Conservation (phyloP, 345 rosid genomes). For the Salix purpurea region DNA sequence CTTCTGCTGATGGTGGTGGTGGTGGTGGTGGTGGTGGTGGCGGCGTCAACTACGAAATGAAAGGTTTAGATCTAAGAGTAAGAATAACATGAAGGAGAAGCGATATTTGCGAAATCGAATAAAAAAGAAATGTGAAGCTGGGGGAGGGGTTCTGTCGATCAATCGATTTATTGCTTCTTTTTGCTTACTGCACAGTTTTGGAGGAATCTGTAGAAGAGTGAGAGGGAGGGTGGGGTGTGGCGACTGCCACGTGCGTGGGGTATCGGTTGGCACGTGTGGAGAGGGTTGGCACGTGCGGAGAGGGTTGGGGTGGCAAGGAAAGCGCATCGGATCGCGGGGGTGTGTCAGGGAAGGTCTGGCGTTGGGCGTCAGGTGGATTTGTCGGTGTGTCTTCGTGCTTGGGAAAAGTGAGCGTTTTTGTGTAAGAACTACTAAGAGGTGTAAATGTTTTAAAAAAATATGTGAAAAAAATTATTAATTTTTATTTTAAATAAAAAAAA, state of each 20-base stretch:
- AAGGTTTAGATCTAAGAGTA: not conserved
- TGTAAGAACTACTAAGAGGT: too few species aligned
- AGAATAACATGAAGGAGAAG: not conserved
- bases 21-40: too few species aligned
- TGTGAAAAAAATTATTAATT: too few species aligned
- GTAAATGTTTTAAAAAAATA: too few species aligned
- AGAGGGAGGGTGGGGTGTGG: not conserved
- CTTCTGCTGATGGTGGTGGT: not conserved
- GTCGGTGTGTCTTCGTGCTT: slow-evolving; percentile 13
- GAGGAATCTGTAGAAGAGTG: slow-evolving; percentile 20
- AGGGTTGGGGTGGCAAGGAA: not conserved
- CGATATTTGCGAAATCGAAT: not conserved
- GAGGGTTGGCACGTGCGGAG: too few species aligned
- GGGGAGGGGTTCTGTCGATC: too few species aligned
- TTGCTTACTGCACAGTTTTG: not conserved
- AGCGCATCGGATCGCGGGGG: slow-evolving; percentile 28
- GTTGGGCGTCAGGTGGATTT: slow-evolving; percentile 11
- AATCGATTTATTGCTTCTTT: not conserved
- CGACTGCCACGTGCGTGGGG: not conserved
- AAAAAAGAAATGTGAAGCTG: not conserved
- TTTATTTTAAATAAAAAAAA: too few species aligned
- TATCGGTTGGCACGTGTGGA: not conserved
- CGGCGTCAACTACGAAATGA: not conserved
- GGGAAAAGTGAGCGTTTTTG: not conserved
- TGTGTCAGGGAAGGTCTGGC: not conserved